Base-by-base conservation (phyloP, 495 filamentous ascomycete species). In the Mytilinidion resinicola region DNA sequence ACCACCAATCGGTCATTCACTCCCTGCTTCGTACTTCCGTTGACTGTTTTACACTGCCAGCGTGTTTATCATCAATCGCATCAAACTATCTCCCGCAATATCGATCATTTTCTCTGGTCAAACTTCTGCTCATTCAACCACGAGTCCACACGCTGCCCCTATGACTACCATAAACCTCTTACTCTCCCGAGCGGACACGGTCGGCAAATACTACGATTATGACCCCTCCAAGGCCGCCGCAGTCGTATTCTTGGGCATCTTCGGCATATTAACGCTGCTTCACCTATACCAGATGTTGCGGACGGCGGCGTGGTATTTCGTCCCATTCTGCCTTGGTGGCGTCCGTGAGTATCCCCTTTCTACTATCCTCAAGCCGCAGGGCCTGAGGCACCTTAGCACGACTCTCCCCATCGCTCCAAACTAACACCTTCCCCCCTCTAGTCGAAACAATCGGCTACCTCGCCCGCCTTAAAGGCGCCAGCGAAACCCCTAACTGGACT, bases 301-400 rank as follows among this genome's bases (percentile, higher is more conserved):
- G 8, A 75, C 72, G 6, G 60, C 74, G 25, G 71, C 75, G 15
- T 80, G 76, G 78, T 83, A 82, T 69, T 76, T 81, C 70, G 74
- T 82, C 17, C 73, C 77, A 3, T 82, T 85, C 62, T 56, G 75
- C 36, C 68, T 85, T 17, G 80, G 82, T 25, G 78, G 76, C 15
- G 57, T 76, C 30, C 70, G 80, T 84, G 70, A 60, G 80, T 71
- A 4, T 37, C 51, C 19, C 51, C 37, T 33, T 52, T 36, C 10
- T 30, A 17, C 5, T 3, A 65, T 61, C 41, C 25, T 30, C 25
- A 30, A 43, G 14, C 47, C 55, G 55, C 51, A 55, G 55, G 56
- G 15, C 30, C 8, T 11, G 8, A 53, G 50, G 38, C 35, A 51
- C 30, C 9, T 34, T 9, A 55, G n/a, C 10, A 12, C 10, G 19